Conservation (phyloP, 495 filamentous ascomycete species). For the Clohesyomyces aquaticus region DNA sequence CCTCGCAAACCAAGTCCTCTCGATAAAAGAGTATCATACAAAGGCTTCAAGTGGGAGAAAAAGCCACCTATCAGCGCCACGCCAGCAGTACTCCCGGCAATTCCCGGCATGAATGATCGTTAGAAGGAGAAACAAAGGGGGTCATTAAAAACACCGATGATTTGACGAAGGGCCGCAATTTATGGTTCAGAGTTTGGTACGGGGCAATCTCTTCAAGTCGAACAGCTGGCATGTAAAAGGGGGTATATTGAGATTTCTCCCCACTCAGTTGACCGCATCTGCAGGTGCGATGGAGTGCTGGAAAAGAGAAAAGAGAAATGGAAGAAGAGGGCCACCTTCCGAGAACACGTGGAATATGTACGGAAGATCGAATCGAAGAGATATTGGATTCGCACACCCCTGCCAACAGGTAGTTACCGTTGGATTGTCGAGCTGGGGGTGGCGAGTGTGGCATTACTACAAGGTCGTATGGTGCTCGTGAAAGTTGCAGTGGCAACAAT, state of each 20-base stretch:
- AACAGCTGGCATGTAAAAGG: background rate
- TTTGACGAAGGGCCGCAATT: background rate
- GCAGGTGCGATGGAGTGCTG: background rate
- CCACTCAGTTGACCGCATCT: background rate
- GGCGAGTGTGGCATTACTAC: background rate
- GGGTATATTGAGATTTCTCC: background rate
- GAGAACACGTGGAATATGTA: background rate
- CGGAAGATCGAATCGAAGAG: background rate
- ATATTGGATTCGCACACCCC: too few species aligned
- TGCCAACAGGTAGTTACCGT: too few species aligned
- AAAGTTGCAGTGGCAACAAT: too few species aligned
- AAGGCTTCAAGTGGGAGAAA: background rate
- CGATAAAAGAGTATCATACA: background rate
- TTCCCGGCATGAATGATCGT: background rate
- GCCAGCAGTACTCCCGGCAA: background rate
- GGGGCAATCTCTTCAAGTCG: too few species aligned
- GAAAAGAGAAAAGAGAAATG: background rate
- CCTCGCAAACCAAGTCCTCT: background rate
- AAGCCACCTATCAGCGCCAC: too few species aligned
- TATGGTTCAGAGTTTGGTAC: too few species aligned
- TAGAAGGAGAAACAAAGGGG: background rate
- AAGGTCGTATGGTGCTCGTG: background rate
- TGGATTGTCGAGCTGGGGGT: background rate
- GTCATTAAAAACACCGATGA: background rate
- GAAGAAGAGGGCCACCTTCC: background rate